A percentile compares a stretch with the other conserved stretches of the same genome.
phyloP scores from a whole-genome alignment of 2,329 filamentous ascomycete genomes.

The Didymella sp. region DNA sequence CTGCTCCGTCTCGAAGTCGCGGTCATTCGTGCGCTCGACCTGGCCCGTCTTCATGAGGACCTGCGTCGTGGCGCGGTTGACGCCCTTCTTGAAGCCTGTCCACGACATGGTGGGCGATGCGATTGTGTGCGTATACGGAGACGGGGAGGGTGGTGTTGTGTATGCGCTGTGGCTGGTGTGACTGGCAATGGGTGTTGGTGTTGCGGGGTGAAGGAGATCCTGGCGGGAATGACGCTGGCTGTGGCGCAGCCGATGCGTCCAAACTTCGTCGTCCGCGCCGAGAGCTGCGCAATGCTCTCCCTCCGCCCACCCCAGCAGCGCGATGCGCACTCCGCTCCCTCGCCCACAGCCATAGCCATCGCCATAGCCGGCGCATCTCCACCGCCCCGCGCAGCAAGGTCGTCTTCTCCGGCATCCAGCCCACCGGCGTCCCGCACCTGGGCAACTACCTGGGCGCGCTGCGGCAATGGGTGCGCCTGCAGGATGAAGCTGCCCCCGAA shows the following conservation, averaged over 20 bases:
- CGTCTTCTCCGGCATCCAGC: slow-evolving; percentile 96
- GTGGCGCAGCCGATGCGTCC: neutral
- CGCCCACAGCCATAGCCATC: too few relatives aligned
- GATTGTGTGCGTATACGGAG: too few relatives aligned
- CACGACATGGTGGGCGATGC: slow-evolving; percentile 48
- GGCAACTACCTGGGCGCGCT: slow-evolving; percentile 95
- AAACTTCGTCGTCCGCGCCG: neutral
- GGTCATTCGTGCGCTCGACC: slow-evolving; percentile 97
- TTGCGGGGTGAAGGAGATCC: neutral
- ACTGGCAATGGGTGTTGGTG: neutral
- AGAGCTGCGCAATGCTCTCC: slow-evolving; percentile 7
- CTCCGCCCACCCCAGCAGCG: slow-evolving; percentile 11
- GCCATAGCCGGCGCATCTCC: neutral
- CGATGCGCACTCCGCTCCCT: slow-evolving; percentile 3
- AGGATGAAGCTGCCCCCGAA: slow-evolving; percentile 65
- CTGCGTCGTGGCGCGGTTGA: slow-evolving; percentile 98
- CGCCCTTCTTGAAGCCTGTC: slow-evolving; percentile 94
- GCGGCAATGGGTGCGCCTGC: slow-evolving; percentile 82
- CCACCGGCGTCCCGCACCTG: slow-evolving; percentile 90
- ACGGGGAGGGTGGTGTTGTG: neutral
- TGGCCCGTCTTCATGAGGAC: slow-evolving; percentile 99
- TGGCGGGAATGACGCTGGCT: neutral
- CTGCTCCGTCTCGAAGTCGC: slow-evolving; percentile 98
- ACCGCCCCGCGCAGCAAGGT: slow-evolving; percentile 9
- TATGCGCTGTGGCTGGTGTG: neutral